Percentiles rank a stretch among this genome's conserved stretches.
Conservation (phyloP, 495 filamentous ascomycete species). For the Daldinia bambusicola region DNA sequence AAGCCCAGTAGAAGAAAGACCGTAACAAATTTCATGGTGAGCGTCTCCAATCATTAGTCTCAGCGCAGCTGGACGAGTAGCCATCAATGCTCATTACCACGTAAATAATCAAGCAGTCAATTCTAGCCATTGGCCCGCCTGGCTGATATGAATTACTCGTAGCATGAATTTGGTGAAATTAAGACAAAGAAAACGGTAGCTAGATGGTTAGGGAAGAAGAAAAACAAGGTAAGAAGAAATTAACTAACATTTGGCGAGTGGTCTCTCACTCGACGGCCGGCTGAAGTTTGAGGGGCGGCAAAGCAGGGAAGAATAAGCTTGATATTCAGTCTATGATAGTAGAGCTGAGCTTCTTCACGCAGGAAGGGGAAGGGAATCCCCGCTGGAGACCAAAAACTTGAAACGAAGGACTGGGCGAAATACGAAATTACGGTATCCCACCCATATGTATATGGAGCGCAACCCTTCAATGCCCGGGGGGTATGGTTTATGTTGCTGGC, state of each 20-base stretch:
- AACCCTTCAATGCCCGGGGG: conserved; percentile 23
- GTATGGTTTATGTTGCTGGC: background rate
- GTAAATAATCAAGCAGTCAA: conserved; percentile 25
- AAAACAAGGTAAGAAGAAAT: conserved; percentile 10
- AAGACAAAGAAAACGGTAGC: conserved; percentile 5
- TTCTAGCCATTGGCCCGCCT: conserved; percentile 37
- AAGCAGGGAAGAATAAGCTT: conserved; percentile 36
- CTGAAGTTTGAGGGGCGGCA: conserved; percentile 17
- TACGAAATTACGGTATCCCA: conserved; percentile 42
- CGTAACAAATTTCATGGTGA: conserved; percentile 32
- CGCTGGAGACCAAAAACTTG: conserved; percentile 32
- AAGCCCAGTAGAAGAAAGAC: conserved; percentile 33
- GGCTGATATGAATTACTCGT: conserved; percentile 27
- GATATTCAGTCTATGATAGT: conserved; percentile 29
- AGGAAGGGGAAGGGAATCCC: conserved; percentile 22
- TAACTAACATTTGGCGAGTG: conserved; percentile 30
- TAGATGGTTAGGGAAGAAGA: background rate
- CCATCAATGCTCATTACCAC: conserved; percentile 27
- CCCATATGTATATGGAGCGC: conserved; percentile 40
- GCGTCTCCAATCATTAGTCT: conserved; percentile 29
- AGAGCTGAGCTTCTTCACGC: conserved; percentile 25
- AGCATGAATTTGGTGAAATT: conserved; percentile 21
- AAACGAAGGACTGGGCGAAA: conserved; percentile 40
- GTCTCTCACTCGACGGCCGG: conserved; percentile 24
- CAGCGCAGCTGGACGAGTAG: conserved; percentile 27